phyloP scores from a whole-genome alignment of 1,139 yeast genomes.

The Entelexis paramagnoliae region DNA sequence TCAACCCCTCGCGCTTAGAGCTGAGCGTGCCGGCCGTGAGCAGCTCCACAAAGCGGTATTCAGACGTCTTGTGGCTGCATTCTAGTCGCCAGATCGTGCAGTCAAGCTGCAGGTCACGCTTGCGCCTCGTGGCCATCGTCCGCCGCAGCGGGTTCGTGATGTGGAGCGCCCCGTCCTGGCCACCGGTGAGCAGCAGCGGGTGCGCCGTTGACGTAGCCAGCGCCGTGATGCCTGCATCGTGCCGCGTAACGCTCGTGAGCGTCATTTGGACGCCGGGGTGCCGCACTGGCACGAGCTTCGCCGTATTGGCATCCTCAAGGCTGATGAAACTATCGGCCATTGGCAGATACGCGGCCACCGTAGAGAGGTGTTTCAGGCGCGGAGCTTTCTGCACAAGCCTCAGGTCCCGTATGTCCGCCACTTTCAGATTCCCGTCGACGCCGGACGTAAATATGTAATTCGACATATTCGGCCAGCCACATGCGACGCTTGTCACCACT shows the following conservation, averaged over 20 bases:
- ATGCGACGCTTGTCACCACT: constrained; percentile 40
- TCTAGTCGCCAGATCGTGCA: constrained; percentile 33
- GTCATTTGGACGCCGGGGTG: constrained; percentile 30
- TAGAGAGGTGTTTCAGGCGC: constrained; percentile 30
- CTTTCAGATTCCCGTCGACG: constrained; percentile 35
- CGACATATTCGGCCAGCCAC: constrained; percentile 36
- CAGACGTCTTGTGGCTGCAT: constrained; percentile 30
- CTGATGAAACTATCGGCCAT: constrained; percentile 35
- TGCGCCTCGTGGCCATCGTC: constrained; percentile 36
- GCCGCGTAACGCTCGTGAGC: constrained; percentile 33
- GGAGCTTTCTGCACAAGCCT: constrained; percentile 33
- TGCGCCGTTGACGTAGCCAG: constrained; percentile 41
- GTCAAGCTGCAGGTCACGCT: constrained; percentile 28
- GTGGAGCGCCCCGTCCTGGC: constrained; percentile 49
- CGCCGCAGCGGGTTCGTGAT: constrained; percentile 38
- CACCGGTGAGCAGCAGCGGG: constrained; percentile 53
- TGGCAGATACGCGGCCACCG: constrained; percentile 32
- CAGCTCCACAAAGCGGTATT: constrained; percentile 33
- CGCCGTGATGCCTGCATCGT: constrained; percentile 36
- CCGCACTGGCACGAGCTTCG: constrained; percentile 34
- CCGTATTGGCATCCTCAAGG: constrained; percentile 37
- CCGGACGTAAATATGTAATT: constrained; percentile 41
- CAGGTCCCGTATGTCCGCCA: constrained; percentile 28
- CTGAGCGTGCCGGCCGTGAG: constrained; percentile 24
- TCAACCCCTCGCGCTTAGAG: constrained; percentile 23